phyloP scores from a whole-genome alignment of 139 green algal genomes.

The Asterochloris erici region DNA sequence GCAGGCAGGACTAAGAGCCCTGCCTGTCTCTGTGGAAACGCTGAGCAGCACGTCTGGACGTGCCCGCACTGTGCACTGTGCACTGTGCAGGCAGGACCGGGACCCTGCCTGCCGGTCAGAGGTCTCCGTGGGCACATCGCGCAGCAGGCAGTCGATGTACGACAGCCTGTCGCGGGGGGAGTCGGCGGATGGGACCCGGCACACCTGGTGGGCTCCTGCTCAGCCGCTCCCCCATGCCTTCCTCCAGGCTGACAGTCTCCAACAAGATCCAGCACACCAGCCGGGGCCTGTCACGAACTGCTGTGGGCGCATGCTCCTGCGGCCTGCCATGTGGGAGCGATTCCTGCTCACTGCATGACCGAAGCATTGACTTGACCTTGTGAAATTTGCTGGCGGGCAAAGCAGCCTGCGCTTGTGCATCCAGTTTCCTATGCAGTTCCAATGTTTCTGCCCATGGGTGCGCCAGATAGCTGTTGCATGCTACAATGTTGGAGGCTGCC shows the following conservation, averaged over 20 bases:
- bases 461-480: no score
- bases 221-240: neutral
- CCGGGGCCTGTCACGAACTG: neutral
- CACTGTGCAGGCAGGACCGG: no score
- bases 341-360: neutral
- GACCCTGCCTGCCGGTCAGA: neutral
- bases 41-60: no score
- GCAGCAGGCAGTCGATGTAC: neutral
- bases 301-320: neutral
- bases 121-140: neutral
- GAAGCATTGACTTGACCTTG: neutral
- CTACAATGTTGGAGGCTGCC: no score
- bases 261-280: neutral
- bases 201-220: neutral
- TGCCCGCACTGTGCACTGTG: no score
- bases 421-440: no score
- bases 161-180: constrained; percentile 1
- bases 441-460: no score
- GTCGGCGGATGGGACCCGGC: constrained; percentile 2
- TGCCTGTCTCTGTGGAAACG: no score
- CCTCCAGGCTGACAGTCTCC: neutral
- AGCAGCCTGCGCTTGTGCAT: no score
- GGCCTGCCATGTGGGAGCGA: neutral
- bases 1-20: no score
- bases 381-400: neutral